Evolutionary conservation across 768 basidiomycete genomes (phyloP), one percentile per base, ranked within the genome.

Genomic region (Hirschioporus abietinus): DNA sequence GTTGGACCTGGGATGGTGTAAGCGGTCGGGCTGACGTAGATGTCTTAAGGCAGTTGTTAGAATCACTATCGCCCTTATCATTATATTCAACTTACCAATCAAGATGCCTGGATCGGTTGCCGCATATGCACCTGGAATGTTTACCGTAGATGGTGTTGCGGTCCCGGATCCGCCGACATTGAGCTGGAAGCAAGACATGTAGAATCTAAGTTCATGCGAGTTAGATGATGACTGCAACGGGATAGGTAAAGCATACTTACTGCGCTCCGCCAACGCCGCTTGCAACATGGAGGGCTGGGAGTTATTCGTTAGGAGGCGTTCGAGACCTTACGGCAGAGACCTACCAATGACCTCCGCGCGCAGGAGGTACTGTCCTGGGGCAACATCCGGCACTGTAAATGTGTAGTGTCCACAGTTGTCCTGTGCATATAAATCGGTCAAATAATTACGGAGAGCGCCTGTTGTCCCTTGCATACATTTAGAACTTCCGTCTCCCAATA

Each of bases 381-480:
- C 77, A 67, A 83, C 78, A 64, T 73, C 75, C 12, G 82, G 82
- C 25, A 83, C 76, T 59, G 77, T 83, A 78, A 85, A 82, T 1
- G 80, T 82, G 70, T 76, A 83, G 71, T 84, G 82, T n/a, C 83
- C 83, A 66, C 83, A 85, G 73, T 85, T 84, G 65, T 83, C 78
- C 42, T 52, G 42, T 12, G 20, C 2, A 20, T 12, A 15, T 52
- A 52, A 1, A 52, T 3, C 5, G 42, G 42, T 52, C 15, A 52
- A 20, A 15, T 1, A 5, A 3, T 52, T 6, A 52, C 12, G 42
- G 42, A 52, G 42, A 52, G 4, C 12, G 15, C 5, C 42, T 5
- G 42, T 2, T 6, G 20, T 6, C 1, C 42, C 4, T 52, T 12
- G 12, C 42, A 20, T 52, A 52, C 42, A 68, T 79, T 78, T 42